phyloP scores from a whole-genome alignment of 768 basidiomycete species.

The Trametes villosa region DNA sequence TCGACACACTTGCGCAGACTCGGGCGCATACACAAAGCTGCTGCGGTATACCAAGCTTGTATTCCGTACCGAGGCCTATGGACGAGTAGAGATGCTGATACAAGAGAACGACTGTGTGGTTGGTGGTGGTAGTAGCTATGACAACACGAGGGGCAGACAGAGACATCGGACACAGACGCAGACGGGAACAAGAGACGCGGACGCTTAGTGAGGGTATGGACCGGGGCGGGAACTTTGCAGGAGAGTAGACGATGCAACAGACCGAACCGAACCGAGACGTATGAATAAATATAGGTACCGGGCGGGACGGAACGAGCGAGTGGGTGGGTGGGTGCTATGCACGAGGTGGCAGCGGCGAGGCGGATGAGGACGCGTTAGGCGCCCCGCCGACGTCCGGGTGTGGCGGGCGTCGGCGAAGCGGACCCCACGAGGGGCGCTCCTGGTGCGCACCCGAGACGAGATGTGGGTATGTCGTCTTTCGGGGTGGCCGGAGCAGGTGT shows the following conservation, averaged over 20 bases:
- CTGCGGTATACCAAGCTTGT: not conserved
- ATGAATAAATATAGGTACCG: not conserved
- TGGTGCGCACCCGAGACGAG: not conserved
- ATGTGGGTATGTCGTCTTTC: not conserved
- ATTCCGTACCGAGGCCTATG: not conserved
- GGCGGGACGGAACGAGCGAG: not conserved
- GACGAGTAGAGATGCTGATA: constrained; percentile 11
- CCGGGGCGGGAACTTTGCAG: not conserved
- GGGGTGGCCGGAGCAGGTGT: not conserved
- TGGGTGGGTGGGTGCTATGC: too few species aligned
- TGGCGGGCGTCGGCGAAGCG: not conserved
- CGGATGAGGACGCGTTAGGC: not conserved
- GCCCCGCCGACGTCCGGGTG: not conserved
- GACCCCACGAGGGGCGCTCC: not conserved
- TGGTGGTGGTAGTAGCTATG: constrained; percentile 7
- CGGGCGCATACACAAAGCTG: too few species aligned
- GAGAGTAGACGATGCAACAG: constrained; percentile 5
- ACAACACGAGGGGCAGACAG: constrained; percentile 7
- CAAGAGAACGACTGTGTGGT: constrained; percentile 1
- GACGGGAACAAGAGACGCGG: not conserved
- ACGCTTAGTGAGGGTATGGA: constrained; percentile 3
- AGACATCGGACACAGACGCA: not conserved
- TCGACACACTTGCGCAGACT: not conserved
- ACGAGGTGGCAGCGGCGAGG: too few species aligned
- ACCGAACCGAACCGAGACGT: not conserved